Percentiles rank a stretch among this genome's conserved stretches.
Evolutionary conservation across 352 stramenopile genomes (phyloP).

Genomic region (Bremia lactucae): DNA sequence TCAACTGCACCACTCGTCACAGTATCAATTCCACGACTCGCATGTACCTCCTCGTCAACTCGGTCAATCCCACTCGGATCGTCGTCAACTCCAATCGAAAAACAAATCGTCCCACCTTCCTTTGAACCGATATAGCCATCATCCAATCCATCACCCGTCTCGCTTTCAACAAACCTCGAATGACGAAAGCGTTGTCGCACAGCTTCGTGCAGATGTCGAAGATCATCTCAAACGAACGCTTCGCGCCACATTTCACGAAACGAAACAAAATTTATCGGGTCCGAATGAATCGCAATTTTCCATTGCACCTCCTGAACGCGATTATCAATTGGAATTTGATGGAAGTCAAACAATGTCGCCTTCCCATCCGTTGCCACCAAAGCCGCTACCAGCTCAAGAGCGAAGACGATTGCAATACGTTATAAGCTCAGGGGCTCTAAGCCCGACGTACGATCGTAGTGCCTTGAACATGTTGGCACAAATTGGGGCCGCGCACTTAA

Average conservation of each 20-base stretch:
- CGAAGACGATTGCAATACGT: constrained; percentile 30
- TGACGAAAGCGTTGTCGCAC: constrained; percentile 14
- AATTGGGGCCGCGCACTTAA: constrained; percentile 33
- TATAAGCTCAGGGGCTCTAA: constrained; percentile 29
- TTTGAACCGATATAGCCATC: constrained; percentile 6
- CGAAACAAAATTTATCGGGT: constrained; percentile 7
- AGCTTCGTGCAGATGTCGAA: constrained; percentile 23
- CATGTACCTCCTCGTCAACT: constrained; percentile 8
- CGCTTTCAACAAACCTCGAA: constrained; percentile 12
- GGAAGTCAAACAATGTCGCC: constrained; percentile 28
- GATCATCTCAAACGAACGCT: constrained; percentile 20
- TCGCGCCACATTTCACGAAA: constrained; percentile 10
- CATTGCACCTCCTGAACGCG: constrained; percentile 26
- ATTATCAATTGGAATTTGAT: constrained; percentile 44
- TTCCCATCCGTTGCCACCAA: constrained; percentile 32
- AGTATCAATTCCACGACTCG: constrained; percentile 1
- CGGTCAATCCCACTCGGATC: background rate
- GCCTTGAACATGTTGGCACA: constrained; percentile 42
- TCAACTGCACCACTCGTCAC: constrained; percentile 3
- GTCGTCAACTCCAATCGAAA: constrained; percentile 1
- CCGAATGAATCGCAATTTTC: constrained; percentile 23
- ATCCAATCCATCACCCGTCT: constrained; percentile 8
- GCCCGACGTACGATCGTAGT: constrained; percentile 34
- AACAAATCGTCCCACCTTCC: constrained; percentile 2
- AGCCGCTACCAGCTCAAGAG: constrained; percentile 27